Conservation (phyloP, 148 eudicot genomes). For the Silene conica region DNA sequence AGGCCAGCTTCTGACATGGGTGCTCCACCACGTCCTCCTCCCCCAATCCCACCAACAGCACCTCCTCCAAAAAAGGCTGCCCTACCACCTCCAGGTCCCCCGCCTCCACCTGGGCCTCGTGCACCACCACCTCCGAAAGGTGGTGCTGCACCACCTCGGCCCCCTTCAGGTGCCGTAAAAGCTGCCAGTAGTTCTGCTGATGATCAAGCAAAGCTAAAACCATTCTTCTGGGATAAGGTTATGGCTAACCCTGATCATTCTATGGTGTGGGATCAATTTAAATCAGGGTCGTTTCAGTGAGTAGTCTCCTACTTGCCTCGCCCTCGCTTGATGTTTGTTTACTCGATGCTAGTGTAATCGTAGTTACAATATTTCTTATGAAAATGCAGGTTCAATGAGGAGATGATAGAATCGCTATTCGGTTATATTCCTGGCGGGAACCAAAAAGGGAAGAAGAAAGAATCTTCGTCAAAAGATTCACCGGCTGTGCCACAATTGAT, state of each 20-base stretch:
- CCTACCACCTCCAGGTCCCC: conserved; percentile 41
- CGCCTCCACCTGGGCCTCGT: conserved; percentile 30
- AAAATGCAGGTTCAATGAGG: conserved; percentile 72
- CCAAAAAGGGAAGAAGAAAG: conserved; percentile 42
- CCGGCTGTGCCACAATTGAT: conserved; percentile 34
- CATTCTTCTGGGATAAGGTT: conserved; percentile 97
- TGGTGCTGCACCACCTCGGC: conserved; percentile 39
- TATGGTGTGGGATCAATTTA: conserved; percentile 93
- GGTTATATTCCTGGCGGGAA: conserved; percentile 57
- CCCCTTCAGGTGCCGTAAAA: conserved; percentile 31
- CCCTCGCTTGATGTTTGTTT: not conserved
- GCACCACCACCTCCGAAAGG: conserved; percentile 35
- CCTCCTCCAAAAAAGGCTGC: conserved; percentile 31
- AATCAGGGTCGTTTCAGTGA: conserved; percentile 83
- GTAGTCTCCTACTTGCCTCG: conserved; percentile 37
- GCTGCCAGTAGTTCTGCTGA: conserved; percentile 24
- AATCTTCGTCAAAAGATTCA: conserved; percentile 42
- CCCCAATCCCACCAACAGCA: conserved; percentile 30
- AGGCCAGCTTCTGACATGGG: conserved; percentile 23
- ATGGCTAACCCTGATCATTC: conserved; percentile 76
- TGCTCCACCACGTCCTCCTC: conserved; percentile 56
- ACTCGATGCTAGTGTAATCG: not conserved
- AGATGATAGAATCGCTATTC: conserved; percentile 86
- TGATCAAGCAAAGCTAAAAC: conserved; percentile 70
- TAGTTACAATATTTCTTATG: conserved; percentile 5